These are phyloP conservation scores for Carex kokanica DNA, from an alignment of 176 grass and related monocot genomes.

Conservation along the genomic window DNA sequence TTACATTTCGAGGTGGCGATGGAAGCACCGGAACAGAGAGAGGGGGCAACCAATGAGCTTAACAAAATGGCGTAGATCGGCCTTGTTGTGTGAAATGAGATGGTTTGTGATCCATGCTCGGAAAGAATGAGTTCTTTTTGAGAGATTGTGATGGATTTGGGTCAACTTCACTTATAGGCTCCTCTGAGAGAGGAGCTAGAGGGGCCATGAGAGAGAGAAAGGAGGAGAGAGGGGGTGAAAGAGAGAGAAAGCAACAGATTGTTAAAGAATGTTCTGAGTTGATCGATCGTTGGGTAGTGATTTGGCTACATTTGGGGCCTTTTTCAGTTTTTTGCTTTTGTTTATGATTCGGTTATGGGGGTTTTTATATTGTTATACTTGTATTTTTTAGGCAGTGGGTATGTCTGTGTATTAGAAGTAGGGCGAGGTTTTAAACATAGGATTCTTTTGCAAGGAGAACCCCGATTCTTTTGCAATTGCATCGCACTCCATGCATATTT, in stretches of 20 bases:
- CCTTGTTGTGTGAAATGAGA: constrained; percentile 44
- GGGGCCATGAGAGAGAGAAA: constrained; percentile 43
- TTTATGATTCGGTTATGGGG: constrained; percentile 30
- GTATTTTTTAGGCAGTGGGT: neutral
- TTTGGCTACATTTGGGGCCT: constrained; percentile 18
- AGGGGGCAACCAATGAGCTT: constrained; percentile 89
- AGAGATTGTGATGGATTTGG: constrained; percentile 29
- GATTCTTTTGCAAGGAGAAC: neutral
- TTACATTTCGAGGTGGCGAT: constrained; percentile 50
- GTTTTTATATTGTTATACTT: constrained; percentile 5
- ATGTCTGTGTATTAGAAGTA: no score
- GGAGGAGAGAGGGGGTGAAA: neutral
- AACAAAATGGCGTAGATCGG: constrained; percentile 81
- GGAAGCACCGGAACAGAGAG: constrained; percentile 75
- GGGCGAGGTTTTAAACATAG: no score
- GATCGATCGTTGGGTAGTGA: constrained; percentile 9
- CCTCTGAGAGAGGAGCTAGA: constrained; percentile 89
- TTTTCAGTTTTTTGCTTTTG: neutral
- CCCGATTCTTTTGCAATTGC: neutral
- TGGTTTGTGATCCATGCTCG: constrained; percentile 41
- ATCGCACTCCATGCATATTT: neutral
- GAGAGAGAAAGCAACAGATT: neutral
- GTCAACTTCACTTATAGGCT: constrained; percentile 65
- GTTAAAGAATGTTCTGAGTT: constrained; percentile 34
- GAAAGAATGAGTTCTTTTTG: constrained; percentile 35